Base-by-base conservation (phyloP, 2,329 filamentous ascomycete genomes). In the Claviceps sorghi region DNA sequence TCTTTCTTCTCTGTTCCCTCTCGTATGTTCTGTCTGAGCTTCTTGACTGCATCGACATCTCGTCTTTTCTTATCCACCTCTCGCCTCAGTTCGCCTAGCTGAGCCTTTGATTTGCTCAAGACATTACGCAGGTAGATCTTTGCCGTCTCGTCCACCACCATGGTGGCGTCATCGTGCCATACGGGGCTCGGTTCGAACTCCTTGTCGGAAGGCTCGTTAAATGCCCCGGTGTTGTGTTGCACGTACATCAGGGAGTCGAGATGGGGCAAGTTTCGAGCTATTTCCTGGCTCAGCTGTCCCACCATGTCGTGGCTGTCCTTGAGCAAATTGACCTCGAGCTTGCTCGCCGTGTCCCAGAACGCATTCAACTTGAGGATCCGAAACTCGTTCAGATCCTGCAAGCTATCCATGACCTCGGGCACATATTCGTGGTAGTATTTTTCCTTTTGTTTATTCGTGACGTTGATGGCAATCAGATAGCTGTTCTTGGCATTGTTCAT, bases 401-500 rank as follows among this genome's bases (percentile, higher is more conserved):
- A 71, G 60, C 90, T 90, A 69, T 97, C 88, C 64, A 98, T 77
- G 54, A 97, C 72, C 64, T 97, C 93, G 9, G 93, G 93, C 21
- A 98, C 78, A 66, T 97, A 97, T 67, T 96, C 89, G 65, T 97
- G 85, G 64, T 95, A 98, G 72, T 97, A 97, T 64, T 84, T 88
- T 65, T 96, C 89, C 72, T 97, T 98, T 63, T 95, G 84, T 72
- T 93, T 95, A 70, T 98, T 98, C 36, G 90, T 94, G 54, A 97
- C 88, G 64, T 95, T 95, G 71, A 98, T 95, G 55, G 82, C 79
- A 62, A 98, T 95, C 55, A 98, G 73, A 64, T 98, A 98, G n/a
- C 86, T 89, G 67, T 98, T 98, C 75, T 98, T 98, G 66, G 85
- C 79, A 65, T 98, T 98, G 69, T 93, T 87, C 93, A 97, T 97